Conservation (phyloP, 169 alveolate species). For the Plasmodium inui region DNA sequence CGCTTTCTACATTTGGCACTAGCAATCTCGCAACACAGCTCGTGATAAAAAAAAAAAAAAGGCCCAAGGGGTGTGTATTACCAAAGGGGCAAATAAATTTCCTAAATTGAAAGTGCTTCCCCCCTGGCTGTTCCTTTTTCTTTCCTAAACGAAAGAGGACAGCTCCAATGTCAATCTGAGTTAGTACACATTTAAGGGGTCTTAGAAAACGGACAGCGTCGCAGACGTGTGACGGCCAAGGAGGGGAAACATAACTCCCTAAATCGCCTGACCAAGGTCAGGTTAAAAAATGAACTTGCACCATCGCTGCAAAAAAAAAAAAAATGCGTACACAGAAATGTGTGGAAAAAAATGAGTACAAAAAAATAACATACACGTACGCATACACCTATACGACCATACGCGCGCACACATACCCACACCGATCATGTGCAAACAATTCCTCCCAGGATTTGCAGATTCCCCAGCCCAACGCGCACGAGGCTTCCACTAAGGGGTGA, state of each 20-base stretch:
- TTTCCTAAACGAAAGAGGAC: background rate
- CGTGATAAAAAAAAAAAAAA: background rate
- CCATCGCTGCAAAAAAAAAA: background rate
- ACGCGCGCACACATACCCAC: background rate
- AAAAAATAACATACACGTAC: background rate
- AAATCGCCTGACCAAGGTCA: constrained; percentile 2
- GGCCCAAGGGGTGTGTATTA: background rate
- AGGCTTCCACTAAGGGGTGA: background rate
- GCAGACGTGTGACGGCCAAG: background rate
- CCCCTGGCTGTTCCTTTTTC: background rate
- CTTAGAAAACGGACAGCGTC: background rate
- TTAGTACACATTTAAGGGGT: background rate
- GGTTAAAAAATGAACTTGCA: background rate
- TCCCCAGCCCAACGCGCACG: background rate
- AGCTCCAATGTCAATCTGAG: background rate
- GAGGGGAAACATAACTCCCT: background rate
- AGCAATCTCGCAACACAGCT: background rate
- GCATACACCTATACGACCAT: background rate
- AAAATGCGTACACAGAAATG: background rate
- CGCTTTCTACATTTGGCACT: constrained; percentile 2
- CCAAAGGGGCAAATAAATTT: background rate
- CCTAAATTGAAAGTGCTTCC: background rate
- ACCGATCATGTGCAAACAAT: background rate
- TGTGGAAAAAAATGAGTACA: background rate
- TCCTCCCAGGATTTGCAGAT: background rate